Conservation (phyloP, 257 asterid species). For the Capsicum chinense region DNA sequence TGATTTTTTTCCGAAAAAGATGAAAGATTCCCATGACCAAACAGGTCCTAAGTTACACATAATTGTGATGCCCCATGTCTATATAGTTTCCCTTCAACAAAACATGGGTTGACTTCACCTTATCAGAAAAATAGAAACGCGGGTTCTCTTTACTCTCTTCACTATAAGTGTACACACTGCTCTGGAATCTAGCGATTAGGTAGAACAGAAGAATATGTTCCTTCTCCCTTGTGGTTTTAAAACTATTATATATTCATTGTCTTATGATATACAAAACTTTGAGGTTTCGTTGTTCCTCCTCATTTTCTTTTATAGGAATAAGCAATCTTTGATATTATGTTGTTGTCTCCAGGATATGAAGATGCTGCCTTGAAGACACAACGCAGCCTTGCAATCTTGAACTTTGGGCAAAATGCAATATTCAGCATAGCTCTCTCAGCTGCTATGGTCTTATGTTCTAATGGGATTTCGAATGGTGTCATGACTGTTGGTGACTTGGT, state of each 20-base stretch:
- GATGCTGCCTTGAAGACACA: slow-evolving; percentile 94
- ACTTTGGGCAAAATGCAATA: slow-evolving; percentile 91
- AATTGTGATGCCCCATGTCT: not conserved
- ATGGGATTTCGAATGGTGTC: slow-evolving; percentile 80
- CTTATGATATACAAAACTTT: slow-evolving; percentile 21
- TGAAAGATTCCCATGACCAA: too few species aligned
- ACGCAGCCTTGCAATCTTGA: slow-evolving; percentile 82
- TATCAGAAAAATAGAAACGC: slow-evolving; percentile 12
- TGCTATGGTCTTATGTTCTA: slow-evolving; percentile 90
- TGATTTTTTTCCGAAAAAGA: too few species aligned
- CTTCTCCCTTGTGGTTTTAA: not conserved
- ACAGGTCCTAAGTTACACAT: not conserved
- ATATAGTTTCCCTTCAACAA: slow-evolving; percentile 11
- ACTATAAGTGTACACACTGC: not conserved
- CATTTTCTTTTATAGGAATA: slow-evolving; percentile 28
- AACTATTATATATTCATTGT: not conserved
- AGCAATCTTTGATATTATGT: slow-evolving; percentile 18
- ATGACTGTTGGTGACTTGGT: slow-evolving; percentile 99
- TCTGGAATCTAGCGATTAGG: slow-evolving; percentile 3
- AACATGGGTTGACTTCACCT: slow-evolving; percentile 1
- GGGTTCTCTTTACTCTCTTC: slow-evolving; percentile 14
- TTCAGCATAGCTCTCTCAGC: slow-evolving; percentile 89
- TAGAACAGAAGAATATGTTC: slow-evolving; percentile 6
- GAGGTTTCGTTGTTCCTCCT: slow-evolving; percentile 6
- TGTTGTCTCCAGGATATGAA: slow-evolving; percentile 75